Base-by-base conservation (phyloP, 352 stramenopile species). In the Thalassiosira hispida region DNA sequence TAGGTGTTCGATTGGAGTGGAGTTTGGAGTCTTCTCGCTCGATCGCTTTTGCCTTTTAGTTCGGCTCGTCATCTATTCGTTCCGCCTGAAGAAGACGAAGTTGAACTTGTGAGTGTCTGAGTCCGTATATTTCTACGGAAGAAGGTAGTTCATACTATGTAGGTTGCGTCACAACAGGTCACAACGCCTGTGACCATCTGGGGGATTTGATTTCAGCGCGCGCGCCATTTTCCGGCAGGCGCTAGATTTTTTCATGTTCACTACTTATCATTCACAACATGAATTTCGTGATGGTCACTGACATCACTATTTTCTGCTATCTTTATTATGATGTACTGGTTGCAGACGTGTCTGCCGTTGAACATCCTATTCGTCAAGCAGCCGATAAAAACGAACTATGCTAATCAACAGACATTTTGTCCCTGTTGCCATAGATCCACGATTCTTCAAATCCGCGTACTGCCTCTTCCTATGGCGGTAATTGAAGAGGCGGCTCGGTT, bases 291-390 rank as follows among this genome's bases (percentile, higher is more conserved):
- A 42, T 42, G n/a, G n/a, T n/a, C n/a, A n/a, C n/a, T n/a, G n/a
- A 49, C 40, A 23, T 55, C 16, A 22, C 35, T 1, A 31, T 40
- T 3, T 20, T 0, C 8, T 46, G 8, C n/a, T 49, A 53, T 18
- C 31, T 33, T 31, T 9, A 61, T 18, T 25, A 35, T 55, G 9
- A 35, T 20, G 5, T 56, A 18, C 18, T 16, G 7, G 8, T 14
- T 57, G 14, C 35, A 80, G 72, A 75, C 63, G 49, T 81, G 72
- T 23, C 44, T 81, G 23, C 56, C 72, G 23, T 29, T 75, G 46
- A 29, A 74, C 23, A 38, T 74, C 52, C 18, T 81, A 2, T 67
- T 73, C 11, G 16, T 12, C 33, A 60, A 55, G n/a, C 35, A 35
- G 1, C 44, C 59, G 20, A 60, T 52, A 11, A 49, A n/a, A 20